Conservation (phyloP, 139 green algal genomes). For the Micractinium sp. region DNA sequence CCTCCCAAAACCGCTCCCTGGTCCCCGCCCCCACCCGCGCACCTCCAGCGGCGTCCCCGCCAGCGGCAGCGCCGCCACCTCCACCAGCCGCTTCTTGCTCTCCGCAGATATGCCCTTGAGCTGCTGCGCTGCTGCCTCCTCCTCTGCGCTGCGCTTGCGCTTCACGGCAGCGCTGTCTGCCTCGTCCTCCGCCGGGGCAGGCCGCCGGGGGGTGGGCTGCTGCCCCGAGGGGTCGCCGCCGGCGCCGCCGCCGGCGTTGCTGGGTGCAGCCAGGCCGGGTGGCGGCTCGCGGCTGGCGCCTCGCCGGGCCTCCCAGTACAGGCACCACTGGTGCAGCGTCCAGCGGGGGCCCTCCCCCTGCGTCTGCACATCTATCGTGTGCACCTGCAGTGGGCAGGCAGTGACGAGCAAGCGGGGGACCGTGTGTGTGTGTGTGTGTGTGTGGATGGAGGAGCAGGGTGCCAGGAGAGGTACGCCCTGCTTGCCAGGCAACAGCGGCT, state of each 20-base stretch:
- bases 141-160: constrained; percentile 17
- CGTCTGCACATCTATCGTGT: constrained; percentile 33
- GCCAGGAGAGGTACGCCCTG: too few species aligned
- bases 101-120: constrained; percentile 36
- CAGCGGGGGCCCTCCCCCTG: constrained; percentile 43
- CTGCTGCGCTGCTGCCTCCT: constrained; percentile 17
- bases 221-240: neutral
- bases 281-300: neutral
- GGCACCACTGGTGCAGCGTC: constrained; percentile 47
- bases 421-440: too few species aligned
- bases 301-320: constrained; percentile 44
- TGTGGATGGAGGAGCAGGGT: neutral
- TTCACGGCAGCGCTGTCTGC: constrained; percentile 28
- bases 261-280: neutral
- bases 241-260: neutral
- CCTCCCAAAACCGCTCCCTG: too few species aligned
- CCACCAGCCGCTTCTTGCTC: constrained; percentile 15
- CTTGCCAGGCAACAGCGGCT: too few species aligned
- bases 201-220: neutral
- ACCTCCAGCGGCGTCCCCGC: constrained; percentile 32
- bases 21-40: too few species aligned
- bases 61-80: constrained; percentile 29
- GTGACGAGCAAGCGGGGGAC: neutral
- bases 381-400: constrained; percentile 12
- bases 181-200: constrained; percentile 22